Base-by-base conservation (phyloP, 148 eudicot genomes). In the Vaccinium vitisidaea region DNA sequence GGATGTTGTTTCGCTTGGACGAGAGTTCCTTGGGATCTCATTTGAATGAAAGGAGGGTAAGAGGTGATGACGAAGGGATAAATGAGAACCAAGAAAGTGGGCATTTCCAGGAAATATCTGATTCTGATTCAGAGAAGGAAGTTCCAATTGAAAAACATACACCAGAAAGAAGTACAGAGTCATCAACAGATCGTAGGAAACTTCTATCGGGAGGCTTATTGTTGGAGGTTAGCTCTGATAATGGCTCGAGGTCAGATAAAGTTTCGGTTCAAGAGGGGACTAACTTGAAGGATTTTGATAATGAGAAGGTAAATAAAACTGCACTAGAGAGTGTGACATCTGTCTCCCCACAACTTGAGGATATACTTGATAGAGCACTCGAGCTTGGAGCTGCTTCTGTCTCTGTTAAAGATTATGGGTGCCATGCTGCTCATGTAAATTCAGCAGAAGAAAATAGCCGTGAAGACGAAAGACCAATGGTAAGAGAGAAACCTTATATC, bases 21-120 rank as follows among this genome's bases (percentile, higher is more conserved):
- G 99, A 97, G 90, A 92, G 90, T 93, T 97, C 99, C 65, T 88
- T 97, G 86, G 99, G 99, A 71, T 90, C 96, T 84, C 99, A 97
- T 89, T 90, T 97, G 85, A 97, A 97, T 88, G 99, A 97, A 90
- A 97, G 99, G 88, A 90, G 99, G 84, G 93, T 95, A 71, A 94
- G 98, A 87, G 99, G 99, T 79, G 99, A 97, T 88, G 99, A 94
- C 83, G 98, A 97, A 81, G 95, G 89, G 77, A 83, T 86, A 81
- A 85, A 86, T 89, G 90, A 89, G 67, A 69, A 73, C 3, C 89
- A 90, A 78, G 91, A 90, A 86, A 87, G 81, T 87, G 96, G 86
- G 53, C 69, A 86, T 53, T 82, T 85, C 53, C 84, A 87, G 79
- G 95, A 90, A 85, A 77, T 89, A 78, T 88, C 94, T 25, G 98